Conservation (phyloP, 2,329 filamentous ascomycete species). For the Stagonosporopsis chrysanthemi region DNA sequence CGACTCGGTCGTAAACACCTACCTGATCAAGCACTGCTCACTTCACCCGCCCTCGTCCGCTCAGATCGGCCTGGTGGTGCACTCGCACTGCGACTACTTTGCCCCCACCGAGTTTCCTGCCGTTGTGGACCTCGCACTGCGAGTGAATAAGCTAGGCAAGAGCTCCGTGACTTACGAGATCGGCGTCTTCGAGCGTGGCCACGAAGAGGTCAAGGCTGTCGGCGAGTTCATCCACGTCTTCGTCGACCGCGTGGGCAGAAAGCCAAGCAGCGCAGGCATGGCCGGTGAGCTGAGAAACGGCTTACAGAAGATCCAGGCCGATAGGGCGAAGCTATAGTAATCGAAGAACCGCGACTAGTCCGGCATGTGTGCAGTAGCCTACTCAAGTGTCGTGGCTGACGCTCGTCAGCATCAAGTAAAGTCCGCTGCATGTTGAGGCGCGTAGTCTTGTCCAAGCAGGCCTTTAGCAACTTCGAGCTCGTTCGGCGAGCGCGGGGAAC, state of each 20-base stretch:
- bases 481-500: constrained; percentile 6
- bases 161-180: constrained; percentile 92
- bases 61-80: constrained; percentile 84
- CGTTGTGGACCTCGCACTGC: constrained; percentile 79
- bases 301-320: constrained; percentile 37
- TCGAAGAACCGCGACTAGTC: not conserved
- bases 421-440: not conserved
- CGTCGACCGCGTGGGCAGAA: constrained; percentile 75
- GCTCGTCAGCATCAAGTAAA: not conserved
- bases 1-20: constrained; percentile 89
- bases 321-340: constrained; percentile 39
- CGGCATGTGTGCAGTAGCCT: not conserved
- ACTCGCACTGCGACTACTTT: constrained; percentile 86
- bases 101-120: constrained; percentile 82
- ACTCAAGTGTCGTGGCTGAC: not conserved
- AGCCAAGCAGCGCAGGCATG: constrained; percentile 73
- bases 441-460: constrained; percentile 2
- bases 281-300: constrained; percentile 60
- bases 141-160: constrained; percentile 83
- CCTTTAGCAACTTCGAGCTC: not conserved
- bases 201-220: constrained; percentile 79
- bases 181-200: constrained; percentile 79
- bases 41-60: constrained; percentile 73
- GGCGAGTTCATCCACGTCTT: constrained; percentile 89
- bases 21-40: constrained; percentile 79